Conservation (phyloP, 2,329 filamentous ascomycete genomes). For the Neonectria coccinea region DNA sequence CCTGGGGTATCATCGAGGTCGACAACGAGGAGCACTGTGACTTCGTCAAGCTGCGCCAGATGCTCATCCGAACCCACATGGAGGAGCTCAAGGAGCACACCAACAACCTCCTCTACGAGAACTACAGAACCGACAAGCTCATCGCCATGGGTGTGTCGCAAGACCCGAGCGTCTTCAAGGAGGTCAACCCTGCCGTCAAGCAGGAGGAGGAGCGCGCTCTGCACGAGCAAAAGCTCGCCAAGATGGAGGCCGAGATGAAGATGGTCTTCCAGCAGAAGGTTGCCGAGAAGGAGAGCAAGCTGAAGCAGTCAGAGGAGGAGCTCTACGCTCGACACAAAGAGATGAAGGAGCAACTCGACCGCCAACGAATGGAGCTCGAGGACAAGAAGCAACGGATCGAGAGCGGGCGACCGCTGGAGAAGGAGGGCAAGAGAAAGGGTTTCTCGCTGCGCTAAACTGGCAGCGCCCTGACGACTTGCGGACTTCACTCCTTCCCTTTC, state of each 20-base stretch:
- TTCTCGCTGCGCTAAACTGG: slow-evolving; percentile 91
- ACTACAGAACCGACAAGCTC: slow-evolving; percentile 99
- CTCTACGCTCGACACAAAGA: slow-evolving; percentile 97
- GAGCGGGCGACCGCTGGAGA: slow-evolving; percentile 93
- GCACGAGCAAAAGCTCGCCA: slow-evolving; percentile 99
- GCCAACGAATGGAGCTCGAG: slow-evolving; percentile 93
- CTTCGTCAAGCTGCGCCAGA: slow-evolving; percentile 99
- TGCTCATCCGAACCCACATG: slow-evolving; percentile 99
- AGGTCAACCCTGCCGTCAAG: slow-evolving; percentile 99
- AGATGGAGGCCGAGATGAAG: slow-evolving; percentile 99
- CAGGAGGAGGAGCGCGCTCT: slow-evolving; percentile 98
- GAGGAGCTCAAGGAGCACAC: slow-evolving; percentile 99
- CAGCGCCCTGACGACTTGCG: slow-evolving; percentile 38
- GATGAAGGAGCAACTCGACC: slow-evolving; percentile 99
- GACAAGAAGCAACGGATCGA: slow-evolving; percentile 98
- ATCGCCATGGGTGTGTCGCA: slow-evolving; percentile 98
- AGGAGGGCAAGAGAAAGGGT: slow-evolving; percentile 98
- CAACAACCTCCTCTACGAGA: slow-evolving; percentile 98
- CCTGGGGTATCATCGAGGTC: slow-evolving; percentile 98
- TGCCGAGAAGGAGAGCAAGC: slow-evolving; percentile 98
- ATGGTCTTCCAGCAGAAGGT: slow-evolving; percentile 99
- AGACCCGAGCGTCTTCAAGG: slow-evolving; percentile 99
- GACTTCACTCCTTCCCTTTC: slow-evolving; percentile 42
- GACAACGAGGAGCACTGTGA: slow-evolving; percentile 99
- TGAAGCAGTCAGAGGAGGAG: slow-evolving; percentile 99